These are phyloP conservation scores for Tarenaya hassleriana DNA, from an alignment of 345 rosid species.

Conservation along the genomic window DNA sequence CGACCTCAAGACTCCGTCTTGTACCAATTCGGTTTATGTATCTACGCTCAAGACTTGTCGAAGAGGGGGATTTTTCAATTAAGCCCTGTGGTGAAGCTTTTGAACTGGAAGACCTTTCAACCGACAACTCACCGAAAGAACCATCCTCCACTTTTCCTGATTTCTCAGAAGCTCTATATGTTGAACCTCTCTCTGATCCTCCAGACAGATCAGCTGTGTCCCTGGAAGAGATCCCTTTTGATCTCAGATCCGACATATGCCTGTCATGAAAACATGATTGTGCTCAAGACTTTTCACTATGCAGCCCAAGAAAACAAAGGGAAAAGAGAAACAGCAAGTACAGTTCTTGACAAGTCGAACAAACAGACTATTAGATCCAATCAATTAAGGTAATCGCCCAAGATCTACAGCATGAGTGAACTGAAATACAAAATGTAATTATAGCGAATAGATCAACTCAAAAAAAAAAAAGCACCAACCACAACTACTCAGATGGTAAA, in stretches of 20 bases:
- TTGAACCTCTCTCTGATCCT: slow-evolving; percentile 41
- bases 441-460: no score
- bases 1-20: slow-evolving; percentile 63
- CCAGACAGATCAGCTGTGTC: slow-evolving; percentile 36
- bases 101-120: slow-evolving; percentile 61
- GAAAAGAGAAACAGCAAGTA: neutral
- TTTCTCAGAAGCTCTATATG: slow-evolving; percentile 53
- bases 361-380: no score
- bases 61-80: slow-evolving; percentile 77
- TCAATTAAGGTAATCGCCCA: no score
- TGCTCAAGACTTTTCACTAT: neutral
- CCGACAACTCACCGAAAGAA: slow-evolving; percentile 46
- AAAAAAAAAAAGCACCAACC: slow-evolving; percentile 6
- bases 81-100: slow-evolving; percentile 68
- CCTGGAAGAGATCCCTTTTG: slow-evolving; percentile 40
- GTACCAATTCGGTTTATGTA: slow-evolving; percentile 41
- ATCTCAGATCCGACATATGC: slow-evolving; percentile 38
- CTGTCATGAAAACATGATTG: slow-evolving; percentile 28
- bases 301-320: neutral
- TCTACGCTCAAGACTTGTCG: slow-evolving; percentile 72
- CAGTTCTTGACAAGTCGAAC: slow-evolving; percentile 9
- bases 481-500: neutral
- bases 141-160: slow-evolving; percentile 56
- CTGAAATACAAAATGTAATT: no score
- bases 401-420: no score